Conservation (phyloP, 140 eudicot genomes). For the Senecio squalidus region DNA sequence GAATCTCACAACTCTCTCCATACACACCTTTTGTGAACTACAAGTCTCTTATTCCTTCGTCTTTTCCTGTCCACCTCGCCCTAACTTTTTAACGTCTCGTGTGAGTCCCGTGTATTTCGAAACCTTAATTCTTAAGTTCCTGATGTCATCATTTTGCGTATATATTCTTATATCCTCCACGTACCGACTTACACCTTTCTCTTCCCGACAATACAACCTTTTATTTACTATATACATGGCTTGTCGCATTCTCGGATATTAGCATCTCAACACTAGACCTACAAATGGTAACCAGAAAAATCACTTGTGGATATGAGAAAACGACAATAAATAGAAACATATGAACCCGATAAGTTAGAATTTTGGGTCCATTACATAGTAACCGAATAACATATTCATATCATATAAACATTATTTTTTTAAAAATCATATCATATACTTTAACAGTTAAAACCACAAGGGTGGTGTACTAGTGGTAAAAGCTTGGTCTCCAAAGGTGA, state of each 20-base stretch:
- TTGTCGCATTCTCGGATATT: neutral
- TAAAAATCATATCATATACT: too few species aligned
- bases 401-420: neutral
- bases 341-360: neutral
- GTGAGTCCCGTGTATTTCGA: constrained; percentile 31
- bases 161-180: constrained; percentile 21
- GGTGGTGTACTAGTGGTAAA: too few species aligned
- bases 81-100: constrained; percentile 11
- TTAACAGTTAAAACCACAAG: too few species aligned
- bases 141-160: constrained; percentile 32
- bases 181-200: constrained; percentile 6
- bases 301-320: neutral
- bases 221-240: constrained; percentile 24
- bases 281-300: constrained; percentile 1
- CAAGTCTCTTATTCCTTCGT: constrained; percentile 38
- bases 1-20: constrained; percentile 47
- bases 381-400: neutral
- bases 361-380: neutral
- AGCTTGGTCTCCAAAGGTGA: too few species aligned
- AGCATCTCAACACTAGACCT: neutral
- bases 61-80: constrained; percentile 16
- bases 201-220: constrained; percentile 12
- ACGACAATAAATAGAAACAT: neutral
- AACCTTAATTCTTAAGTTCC: constrained; percentile 66
- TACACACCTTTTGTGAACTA: constrained; percentile 51